phyloP scores from a whole-genome alignment of 169 alveolate genomes.

The Amoebophrya sp. region DNA sequence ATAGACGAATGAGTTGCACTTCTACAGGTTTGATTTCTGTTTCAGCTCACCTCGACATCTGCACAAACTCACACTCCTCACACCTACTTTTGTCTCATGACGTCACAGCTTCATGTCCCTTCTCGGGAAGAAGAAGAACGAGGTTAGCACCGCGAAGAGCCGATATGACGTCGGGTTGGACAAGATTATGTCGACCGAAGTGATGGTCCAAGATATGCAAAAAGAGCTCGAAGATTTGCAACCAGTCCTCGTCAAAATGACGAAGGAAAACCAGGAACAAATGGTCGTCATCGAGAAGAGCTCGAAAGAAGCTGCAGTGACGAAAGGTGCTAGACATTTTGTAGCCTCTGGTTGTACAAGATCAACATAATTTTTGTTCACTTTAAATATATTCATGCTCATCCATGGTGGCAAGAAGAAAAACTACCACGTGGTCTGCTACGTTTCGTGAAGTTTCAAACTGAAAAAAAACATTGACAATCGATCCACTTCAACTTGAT shows the following conservation, averaged over 20 bases:
- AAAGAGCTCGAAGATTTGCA: constrained; percentile 71
- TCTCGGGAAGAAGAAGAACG: constrained; percentile 75
- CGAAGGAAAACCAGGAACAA: constrained; percentile 77
- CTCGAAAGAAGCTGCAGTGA: constrained; percentile 77
- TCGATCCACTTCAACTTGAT: constrained; percentile 31
- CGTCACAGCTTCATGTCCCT: constrained; percentile 68
- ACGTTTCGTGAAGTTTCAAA: too few species aligned
- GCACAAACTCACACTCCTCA: background rate
- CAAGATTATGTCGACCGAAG: constrained; percentile 77
- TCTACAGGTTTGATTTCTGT: too few species aligned
- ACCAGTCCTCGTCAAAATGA: constrained; percentile 68
- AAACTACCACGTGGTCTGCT: too few species aligned
- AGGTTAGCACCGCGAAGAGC: constrained; percentile 62
- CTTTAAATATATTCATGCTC: background rate
- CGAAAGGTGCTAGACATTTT: constrained; percentile 69
- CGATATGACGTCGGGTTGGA: constrained; percentile 85
- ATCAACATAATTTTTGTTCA: background rate
- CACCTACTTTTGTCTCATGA: background rate
- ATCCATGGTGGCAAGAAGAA: background rate
- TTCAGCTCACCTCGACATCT: background rate
- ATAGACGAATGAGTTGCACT: too few species aligned
- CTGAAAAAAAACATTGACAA: background rate
- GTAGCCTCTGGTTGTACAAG: background rate
- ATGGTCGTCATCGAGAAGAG: constrained; percentile 74
- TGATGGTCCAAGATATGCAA: constrained; percentile 74